Conservation (phyloP, 768 basidiomycete species). For the Chalciporus piperatus region DNA sequence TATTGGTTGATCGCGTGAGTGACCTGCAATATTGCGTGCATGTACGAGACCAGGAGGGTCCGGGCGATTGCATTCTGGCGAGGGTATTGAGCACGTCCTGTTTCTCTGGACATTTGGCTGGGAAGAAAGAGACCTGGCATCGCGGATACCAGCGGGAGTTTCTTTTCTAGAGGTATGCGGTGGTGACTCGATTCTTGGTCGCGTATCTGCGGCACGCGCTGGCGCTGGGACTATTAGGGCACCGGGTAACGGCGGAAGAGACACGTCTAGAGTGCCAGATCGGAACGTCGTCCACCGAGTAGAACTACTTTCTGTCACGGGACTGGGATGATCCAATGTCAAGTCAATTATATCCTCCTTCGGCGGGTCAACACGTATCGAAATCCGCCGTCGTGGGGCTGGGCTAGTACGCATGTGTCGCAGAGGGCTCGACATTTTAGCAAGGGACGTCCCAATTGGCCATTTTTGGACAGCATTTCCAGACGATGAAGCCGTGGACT, state of each 20-base stretch:
- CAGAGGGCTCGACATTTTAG: background rate
- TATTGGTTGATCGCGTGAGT: background rate
- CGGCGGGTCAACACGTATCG: background rate
- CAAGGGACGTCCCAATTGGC: background rate
- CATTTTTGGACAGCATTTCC: background rate
- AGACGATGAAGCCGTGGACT: background rate
- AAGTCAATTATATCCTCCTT: slow-evolving; percentile 8
- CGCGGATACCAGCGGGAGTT: background rate
- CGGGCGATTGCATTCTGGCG: background rate
- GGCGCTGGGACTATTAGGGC: background rate
- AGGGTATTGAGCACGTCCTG: background rate
- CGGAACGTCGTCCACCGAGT: slow-evolving; percentile 25
- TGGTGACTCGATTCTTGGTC: background rate
- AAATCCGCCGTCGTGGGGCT: background rate
- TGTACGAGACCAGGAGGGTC: background rate
- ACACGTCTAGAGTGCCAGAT: slow-evolving; percentile 23
- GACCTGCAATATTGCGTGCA: background rate
- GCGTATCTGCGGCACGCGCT: background rate
- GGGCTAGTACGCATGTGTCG: background rate
- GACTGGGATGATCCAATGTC: slow-evolving; percentile 1
- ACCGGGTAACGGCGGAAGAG: background rate
- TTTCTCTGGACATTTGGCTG: background rate
- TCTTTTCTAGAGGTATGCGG: background rate
- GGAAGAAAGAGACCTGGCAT: background rate
- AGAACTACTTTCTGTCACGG: background rate